Evolutionary conservation across 306 rosid species (phyloP).

Genomic region (Vigna reflexopilosa): DNA sequence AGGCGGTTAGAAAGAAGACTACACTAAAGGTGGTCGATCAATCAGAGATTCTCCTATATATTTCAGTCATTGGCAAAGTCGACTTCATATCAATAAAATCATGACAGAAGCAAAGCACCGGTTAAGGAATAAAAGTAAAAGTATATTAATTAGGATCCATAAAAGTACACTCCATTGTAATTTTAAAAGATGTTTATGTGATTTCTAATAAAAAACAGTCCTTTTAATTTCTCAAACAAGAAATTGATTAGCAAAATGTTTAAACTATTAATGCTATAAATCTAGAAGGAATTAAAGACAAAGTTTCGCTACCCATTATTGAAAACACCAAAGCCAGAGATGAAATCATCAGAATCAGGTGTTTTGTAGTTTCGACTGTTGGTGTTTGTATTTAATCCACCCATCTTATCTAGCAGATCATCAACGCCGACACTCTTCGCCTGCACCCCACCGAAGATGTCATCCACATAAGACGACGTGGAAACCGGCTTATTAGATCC

Average conservation of each 20-base stretch:
- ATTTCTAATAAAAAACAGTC: neutral
- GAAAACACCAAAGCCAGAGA: slow-evolving; percentile 75
- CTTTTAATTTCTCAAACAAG: neutral
- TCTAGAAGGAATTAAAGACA: neutral
- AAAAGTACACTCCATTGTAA: neutral
- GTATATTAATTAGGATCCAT: neutral
- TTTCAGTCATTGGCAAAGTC: too few species aligned
- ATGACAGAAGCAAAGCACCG: neutral
- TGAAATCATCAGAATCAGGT: slow-evolving; percentile 66
- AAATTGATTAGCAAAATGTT: neutral
- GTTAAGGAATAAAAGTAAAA: neutral
- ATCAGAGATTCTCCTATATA: too few species aligned
- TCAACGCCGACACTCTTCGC: slow-evolving; percentile 54
- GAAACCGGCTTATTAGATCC: slow-evolving; percentile 55
- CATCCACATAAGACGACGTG: slow-evolving; percentile 58
- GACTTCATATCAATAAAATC: too few species aligned
- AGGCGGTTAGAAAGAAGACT: too few species aligned
- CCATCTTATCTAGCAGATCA: slow-evolving; percentile 64
- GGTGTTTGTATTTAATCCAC: slow-evolving; percentile 46
- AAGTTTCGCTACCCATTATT: slow-evolving; percentile 59
- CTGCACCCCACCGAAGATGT: slow-evolving; percentile 70
- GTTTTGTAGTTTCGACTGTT: slow-evolving; percentile 36
- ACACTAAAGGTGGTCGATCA: too few species aligned
- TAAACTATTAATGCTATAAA: neutral
- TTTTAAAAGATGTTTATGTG: too few species aligned